A percentile compares a stretch with the other conserved stretches of the same genome.
phyloP scores from a whole-genome alignment of 192 early-diverging fungal species.

The Entomortierella beljakovae region DNA sequence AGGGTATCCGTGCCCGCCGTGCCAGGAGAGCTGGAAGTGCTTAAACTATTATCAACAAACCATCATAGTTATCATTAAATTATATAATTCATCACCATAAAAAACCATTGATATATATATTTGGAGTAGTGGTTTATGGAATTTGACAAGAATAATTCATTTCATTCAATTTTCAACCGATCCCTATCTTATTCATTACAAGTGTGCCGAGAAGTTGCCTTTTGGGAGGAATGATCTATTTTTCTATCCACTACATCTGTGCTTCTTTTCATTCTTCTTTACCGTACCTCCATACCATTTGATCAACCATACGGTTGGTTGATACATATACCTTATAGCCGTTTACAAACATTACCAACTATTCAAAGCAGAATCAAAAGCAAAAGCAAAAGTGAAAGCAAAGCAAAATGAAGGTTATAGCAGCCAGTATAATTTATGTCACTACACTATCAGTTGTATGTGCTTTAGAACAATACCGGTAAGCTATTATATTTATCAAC shows the following conservation, averaged over 20 bases:
- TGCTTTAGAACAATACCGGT: too few species aligned
- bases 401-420: too few species aligned
- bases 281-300: background rate
- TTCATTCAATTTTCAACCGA: background rate
- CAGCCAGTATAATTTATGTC: too few species aligned
- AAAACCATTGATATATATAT: background rate
- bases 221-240: background rate
- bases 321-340: too few species aligned
- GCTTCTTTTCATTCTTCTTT: background rate
- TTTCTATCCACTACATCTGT: background rate
- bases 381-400: too few species aligned
- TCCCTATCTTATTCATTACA: too few species aligned
- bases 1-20: constrained; percentile 79
- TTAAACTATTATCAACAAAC: constrained; percentile 13
- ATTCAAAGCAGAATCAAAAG: too few species aligned
- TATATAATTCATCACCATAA: background rate
- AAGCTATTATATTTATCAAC: too few species aligned
- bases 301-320: background rate
- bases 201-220: background rate
- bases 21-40: constrained; percentile 38
- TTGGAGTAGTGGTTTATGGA: background rate
- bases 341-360: too few species aligned
- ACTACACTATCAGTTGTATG: too few species aligned
- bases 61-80: background rate
- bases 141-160: background rate